Percentiles rank a stretch among this genome's conserved stretches.
Conservation (phyloP, 768 basidiomycete species). For the Naganishia randhawae region DNA sequence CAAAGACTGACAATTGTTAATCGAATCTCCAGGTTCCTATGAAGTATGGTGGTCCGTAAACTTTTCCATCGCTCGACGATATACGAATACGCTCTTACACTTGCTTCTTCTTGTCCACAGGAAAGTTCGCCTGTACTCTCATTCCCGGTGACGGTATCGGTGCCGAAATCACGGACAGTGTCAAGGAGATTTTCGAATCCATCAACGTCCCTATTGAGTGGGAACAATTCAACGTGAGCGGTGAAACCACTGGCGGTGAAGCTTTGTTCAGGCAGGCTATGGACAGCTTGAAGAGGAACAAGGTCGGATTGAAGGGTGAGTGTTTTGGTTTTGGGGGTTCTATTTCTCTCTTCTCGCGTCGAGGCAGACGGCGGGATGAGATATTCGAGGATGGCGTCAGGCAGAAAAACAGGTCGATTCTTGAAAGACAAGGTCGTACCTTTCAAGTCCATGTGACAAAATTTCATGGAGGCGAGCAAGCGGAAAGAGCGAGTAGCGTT, state of each 20-base stretch:
- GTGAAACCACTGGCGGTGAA: constrained; percentile 89
- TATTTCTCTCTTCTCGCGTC: not conserved
- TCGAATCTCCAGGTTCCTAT: constrained; percentile 38
- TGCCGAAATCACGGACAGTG: constrained; percentile 92
- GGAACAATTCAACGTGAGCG: constrained; percentile 97
- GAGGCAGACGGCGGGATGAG: not conserved
- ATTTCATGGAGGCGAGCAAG: no score
- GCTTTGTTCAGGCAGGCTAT: constrained; percentile 94
- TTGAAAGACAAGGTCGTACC: no score
- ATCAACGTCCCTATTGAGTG: constrained; percentile 98
- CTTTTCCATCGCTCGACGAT: constrained; percentile 52
- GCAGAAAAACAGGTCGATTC: no score
- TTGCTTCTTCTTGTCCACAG: not conserved
- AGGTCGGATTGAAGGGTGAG: constrained; percentile 94
- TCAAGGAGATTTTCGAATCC: constrained; percentile 97
- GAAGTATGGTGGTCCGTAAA: constrained; percentile 50
- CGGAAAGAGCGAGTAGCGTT: no score
- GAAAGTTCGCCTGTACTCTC: constrained; percentile 58
- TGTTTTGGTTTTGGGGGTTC: constrained; percentile 6
- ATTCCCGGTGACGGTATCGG: constrained; percentile 99
- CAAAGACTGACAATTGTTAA: not conserved
- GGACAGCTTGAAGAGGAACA: constrained; percentile 95
- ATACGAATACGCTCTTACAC: not conserved
- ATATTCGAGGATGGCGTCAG: no score
- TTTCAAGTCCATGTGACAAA: no score